Conservation (phyloP, 2,329 filamentous ascomycete species). For the Chaetomium sp. region DNA sequence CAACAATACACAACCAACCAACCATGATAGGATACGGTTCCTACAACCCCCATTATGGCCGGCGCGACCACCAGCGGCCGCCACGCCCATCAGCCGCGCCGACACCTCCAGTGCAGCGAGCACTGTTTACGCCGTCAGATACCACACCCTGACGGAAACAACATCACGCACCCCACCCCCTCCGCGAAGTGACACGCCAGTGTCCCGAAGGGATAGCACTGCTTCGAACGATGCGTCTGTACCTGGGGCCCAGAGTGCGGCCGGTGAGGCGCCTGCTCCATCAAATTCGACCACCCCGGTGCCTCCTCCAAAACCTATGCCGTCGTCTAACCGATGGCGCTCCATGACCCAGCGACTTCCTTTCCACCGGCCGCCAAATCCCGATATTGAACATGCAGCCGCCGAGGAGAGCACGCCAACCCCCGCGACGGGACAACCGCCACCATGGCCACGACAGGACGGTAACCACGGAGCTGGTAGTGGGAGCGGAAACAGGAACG, state of each 20-base stretch:
- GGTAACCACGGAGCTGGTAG: constrained; percentile 4
- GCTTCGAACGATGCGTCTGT: constrained; percentile 22
- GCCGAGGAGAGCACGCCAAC: constrained; percentile 1
- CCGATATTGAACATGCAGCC: constrained; percentile 11
- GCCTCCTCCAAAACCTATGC: constrained; percentile 8
- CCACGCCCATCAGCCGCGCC: constrained; percentile 53
- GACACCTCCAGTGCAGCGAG: constrained; percentile 59
- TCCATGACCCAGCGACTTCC: constrained; percentile 28
- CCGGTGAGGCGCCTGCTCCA: constrained; percentile 4
- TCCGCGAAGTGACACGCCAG: constrained; percentile 16
- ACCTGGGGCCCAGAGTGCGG: constrained; percentile 11
- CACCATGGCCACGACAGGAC: background rate
- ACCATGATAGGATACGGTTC: constrained; percentile 28
- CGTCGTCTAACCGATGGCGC: constrained; percentile 24
- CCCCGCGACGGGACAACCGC: background rate
- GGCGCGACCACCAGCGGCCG: constrained; percentile 46
- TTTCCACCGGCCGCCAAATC: constrained; percentile 22
- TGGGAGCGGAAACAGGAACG: constrained; percentile 2
- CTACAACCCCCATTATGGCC: constrained; percentile 49
- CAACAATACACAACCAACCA: constrained; percentile 19
- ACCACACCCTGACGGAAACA: constrained; percentile 51
- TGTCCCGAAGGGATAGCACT: constrained; percentile 32
- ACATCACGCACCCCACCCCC: constrained; percentile 39
- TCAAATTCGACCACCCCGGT: constrained; percentile 13
- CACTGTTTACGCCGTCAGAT: constrained; percentile 56